These are phyloP conservation scores for Neotropicomus parvogracilis DNA, from an alignment of 1,284 basidiomycete species.

Conservation along the genomic window DNA sequence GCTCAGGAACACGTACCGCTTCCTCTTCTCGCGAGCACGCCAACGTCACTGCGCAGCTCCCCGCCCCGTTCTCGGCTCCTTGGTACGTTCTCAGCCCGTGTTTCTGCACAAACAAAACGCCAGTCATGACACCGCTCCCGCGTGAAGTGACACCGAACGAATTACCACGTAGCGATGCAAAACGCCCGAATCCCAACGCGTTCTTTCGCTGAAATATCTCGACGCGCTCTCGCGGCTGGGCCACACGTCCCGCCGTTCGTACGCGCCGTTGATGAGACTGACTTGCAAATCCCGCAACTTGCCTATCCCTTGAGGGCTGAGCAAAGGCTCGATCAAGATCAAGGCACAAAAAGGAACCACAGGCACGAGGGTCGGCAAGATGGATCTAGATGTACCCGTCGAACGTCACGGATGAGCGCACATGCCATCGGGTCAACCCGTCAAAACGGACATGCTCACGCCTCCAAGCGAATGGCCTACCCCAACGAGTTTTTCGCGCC, in stretches of 20 bases:
- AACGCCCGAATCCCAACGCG: constrained; percentile 48
- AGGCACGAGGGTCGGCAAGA: constrained; percentile 47
- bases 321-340: constrained; percentile 54
- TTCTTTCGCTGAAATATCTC: constrained; percentile 33
- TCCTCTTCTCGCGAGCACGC: constrained; percentile 58
- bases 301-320: constrained; percentile 45
- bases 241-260: constrained; percentile 49
- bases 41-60: constrained; percentile 40
- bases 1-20: constrained; percentile 35
- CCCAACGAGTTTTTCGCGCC: constrained; percentile 47
- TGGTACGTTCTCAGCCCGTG: constrained; percentile 43
- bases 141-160: constrained; percentile 3
- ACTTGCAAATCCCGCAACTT: constrained; percentile 39
- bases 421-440: not conserved
- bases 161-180: constrained; percentile 47
- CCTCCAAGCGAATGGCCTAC: constrained; percentile 64
- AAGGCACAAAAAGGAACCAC: constrained; percentile 42
- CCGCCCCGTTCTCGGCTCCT: constrained; percentile 29
- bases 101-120: constrained; percentile 32
- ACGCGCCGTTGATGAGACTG: constrained; percentile 42
- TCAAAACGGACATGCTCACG: constrained; percentile 48
- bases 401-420: constrained; percentile 3
- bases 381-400: constrained; percentile 39
- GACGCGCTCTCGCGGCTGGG: constrained; percentile 40
- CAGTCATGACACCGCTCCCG: not conserved